phyloP scores from a whole-genome alignment of 108 stramenopile species.

The Cyclostephanos tholiformis region DNA sequence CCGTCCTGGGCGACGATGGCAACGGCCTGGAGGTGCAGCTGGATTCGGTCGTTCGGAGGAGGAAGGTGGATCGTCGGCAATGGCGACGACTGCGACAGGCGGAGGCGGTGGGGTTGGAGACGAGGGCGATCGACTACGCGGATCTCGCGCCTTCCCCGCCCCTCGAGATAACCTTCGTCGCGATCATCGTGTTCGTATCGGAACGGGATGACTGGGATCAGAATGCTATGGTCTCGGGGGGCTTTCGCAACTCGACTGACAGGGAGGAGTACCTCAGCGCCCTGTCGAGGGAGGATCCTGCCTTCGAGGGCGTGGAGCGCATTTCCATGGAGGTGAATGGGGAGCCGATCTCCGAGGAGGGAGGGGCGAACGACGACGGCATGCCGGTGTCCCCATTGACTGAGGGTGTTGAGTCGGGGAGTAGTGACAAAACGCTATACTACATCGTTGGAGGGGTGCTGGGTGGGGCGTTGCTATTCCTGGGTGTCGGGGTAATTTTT shows the following conservation, averaged over 20 bases:
- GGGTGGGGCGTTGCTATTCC: slow-evolving; percentile 26
- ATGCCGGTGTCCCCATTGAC: background rate
- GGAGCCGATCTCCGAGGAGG: background rate
- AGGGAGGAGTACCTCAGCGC: background rate
- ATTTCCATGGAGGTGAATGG: slow-evolving; percentile 29
- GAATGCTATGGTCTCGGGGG: background rate
- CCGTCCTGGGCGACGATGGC: background rate
- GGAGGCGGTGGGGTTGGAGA: background rate
- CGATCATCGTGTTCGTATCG: too few species aligned
- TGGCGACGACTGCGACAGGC: background rate
- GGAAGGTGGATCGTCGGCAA: background rate
- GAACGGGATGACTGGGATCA: too few species aligned
- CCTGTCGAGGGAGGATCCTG: background rate
- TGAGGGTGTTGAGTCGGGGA: background rate
- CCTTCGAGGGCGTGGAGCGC: background rate
- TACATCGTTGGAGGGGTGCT: slow-evolving; percentile 28
- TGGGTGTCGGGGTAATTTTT: slow-evolving; percentile 10
- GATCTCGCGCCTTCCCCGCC: too few species aligned
- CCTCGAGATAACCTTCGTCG: too few species aligned
- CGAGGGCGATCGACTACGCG: too few species aligned
- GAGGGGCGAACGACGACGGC: too few species aligned
- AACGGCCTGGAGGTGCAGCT: background rate
- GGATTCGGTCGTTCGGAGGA: background rate
- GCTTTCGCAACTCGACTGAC: background rate
- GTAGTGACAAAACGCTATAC: slow-evolving; percentile 15